Evolutionary conservation across 2,329 filamentous ascomycete species (phyloP).

Genomic region (Stylonectria norvegica): DNA sequence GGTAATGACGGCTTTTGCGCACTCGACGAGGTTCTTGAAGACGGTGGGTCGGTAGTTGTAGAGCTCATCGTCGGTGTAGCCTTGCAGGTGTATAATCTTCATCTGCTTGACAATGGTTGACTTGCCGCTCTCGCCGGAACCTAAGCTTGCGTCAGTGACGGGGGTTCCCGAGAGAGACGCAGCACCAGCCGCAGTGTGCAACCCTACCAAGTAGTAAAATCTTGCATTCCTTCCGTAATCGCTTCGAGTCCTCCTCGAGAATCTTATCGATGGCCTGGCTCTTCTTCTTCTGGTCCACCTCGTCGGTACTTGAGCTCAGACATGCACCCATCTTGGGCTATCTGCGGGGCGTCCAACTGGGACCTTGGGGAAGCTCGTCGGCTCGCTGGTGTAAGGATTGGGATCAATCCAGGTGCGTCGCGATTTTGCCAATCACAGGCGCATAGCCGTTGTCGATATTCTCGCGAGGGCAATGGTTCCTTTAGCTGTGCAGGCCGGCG

Average conservation of each 20-base stretch:
- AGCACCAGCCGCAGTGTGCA: conserved; percentile 9
- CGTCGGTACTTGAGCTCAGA: conserved; percentile 83
- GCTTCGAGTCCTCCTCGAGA: conserved; percentile 90
- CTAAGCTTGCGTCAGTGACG: conserved; percentile 45
- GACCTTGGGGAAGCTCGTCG: conserved; percentile 9
- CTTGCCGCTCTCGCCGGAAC: conserved; percentile 97
- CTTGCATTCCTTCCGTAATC: conserved; percentile 96
- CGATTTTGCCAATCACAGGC: conserved; percentile 20
- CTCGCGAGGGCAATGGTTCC: background rate
- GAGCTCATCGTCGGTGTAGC: conserved; percentile 91
- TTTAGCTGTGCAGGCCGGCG: background rate
- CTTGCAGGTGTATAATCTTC: conserved; percentile 99
- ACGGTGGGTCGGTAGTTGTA: conserved; percentile 93
- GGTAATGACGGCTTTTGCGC: conserved; percentile 85
- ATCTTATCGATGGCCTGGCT: conserved; percentile 93
- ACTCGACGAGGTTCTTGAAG: conserved; percentile 97
- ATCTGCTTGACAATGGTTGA: conserved; percentile 99
- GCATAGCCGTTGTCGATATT: conserved; percentile 19
- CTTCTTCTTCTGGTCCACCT: conserved; percentile 90
- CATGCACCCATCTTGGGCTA: conserved; percentile 77
- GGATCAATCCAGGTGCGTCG: conserved; percentile 9
- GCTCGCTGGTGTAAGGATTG: conserved; percentile 6
- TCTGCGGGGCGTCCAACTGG: conserved; percentile 14
- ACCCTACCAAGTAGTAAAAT: conserved; percentile 84
- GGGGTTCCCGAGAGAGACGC: background rate